Evolutionary conservation across 306 rosid genomes (phyloP).

Genomic region (Vicia villosa): DNA sequence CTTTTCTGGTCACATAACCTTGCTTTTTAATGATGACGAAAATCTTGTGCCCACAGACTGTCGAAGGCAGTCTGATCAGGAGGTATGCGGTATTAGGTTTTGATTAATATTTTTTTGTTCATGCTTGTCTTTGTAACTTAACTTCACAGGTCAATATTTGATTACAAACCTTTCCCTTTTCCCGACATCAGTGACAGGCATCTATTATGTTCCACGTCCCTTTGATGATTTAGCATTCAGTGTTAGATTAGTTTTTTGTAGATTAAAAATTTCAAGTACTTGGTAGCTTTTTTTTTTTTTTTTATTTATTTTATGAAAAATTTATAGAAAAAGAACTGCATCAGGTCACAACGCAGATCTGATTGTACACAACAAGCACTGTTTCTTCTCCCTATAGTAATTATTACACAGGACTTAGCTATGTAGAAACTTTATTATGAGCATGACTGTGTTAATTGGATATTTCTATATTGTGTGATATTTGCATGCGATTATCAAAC

Average conservation of each 20-base stretch:
- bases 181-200: constrained; percentile 12
- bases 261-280: constrained; percentile 30
- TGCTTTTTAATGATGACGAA: constrained; percentile 52
- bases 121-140: constrained; percentile 22
- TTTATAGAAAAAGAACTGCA: constrained; percentile 16
- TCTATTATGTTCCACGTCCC: constrained; percentile 23
- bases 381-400: constrained; percentile 13
- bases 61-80: constrained; percentile 78
- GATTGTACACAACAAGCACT: constrained; percentile 3
- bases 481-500: constrained; percentile 11
- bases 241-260: constrained; percentile 25
- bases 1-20: constrained; percentile 78
- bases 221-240: constrained; percentile 20
- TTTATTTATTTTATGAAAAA: not conserved
- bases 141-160: not conserved
- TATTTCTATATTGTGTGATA: constrained; percentile 26
- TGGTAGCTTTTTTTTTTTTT: not conserved
- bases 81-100: constrained; percentile 51
- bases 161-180: constrained; percentile 21
- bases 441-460: constrained; percentile 22
- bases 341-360: constrained; percentile 13
- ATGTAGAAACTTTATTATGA: constrained; percentile 21
- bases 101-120: not conserved
- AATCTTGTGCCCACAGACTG: constrained; percentile 49
- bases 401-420: constrained; percentile 12